These are phyloP conservation scores for Solanum bulbocastanum DNA, from an alignment of 257 asterid species.

Conservation along the genomic window DNA sequence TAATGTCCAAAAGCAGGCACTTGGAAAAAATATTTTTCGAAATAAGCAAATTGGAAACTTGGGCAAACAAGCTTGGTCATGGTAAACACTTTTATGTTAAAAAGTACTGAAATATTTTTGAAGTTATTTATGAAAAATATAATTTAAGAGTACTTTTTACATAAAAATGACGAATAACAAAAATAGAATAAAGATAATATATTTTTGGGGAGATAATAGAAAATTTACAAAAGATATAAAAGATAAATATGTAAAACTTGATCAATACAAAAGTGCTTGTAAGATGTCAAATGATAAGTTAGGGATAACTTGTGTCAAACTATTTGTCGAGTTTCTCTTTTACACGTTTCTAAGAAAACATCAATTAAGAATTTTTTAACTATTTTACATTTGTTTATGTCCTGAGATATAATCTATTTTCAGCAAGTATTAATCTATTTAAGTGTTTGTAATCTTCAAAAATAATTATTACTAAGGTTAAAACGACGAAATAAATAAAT, in stretches of 20 bases:
- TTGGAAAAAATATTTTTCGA: background rate
- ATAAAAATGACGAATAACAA: too few relatives aligned
- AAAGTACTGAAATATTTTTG: background rate
- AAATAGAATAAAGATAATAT: too few relatives aligned
- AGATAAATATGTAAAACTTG: background rate
- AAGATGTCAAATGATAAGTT: background rate
- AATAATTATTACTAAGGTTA: too few relatives aligned
- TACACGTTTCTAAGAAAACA: too few relatives aligned
- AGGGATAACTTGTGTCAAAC: background rate
- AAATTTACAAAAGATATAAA: background rate
- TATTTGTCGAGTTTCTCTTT: too few relatives aligned
- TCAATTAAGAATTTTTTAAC: too few relatives aligned
- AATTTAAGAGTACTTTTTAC: too few relatives aligned
- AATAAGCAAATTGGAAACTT: background rate
- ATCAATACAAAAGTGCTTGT: background rate
- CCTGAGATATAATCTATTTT: too few relatives aligned
- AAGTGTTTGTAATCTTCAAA: too few relatives aligned
- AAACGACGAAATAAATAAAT: too few relatives aligned
- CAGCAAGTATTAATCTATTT: too few relatives aligned
- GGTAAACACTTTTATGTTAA: background rate
- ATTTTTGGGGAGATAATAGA: background rate
- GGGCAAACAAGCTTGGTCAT: background rate
- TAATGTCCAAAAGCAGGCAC: background rate
- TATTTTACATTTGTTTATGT: rapidly evolving
- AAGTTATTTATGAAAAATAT: too few relatives aligned